Evolutionary conservation across 495 filamentous ascomycete species (phyloP).

Genomic region (Hyaloscypha bicolor): DNA sequence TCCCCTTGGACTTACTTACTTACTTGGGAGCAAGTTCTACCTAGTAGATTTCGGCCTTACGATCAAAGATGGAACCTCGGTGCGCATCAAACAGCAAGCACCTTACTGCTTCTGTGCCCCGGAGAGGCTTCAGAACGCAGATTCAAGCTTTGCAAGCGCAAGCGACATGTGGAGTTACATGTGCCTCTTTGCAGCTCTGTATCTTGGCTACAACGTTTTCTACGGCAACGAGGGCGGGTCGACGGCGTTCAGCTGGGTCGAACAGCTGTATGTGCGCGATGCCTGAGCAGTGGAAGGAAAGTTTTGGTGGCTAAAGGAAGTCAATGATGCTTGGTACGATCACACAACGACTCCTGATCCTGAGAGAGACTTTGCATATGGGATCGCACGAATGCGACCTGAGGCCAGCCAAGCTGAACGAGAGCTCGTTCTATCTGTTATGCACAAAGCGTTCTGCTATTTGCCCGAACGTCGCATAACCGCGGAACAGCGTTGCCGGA

Average conservation of each 20-base stretch:
- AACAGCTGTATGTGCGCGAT: constrained; percentile 3
- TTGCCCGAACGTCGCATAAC: constrained; percentile 30
- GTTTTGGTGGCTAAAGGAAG: constrained; percentile 24
- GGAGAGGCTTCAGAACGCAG: constrained; percentile 34
- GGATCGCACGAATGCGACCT: constrained; percentile 26
- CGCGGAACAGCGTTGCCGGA: constrained; percentile 4
- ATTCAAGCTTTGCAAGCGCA: constrained; percentile 36
- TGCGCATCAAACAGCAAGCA: constrained; percentile 25
- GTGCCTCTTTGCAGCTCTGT: constrained; percentile 37
- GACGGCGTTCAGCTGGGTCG: constrained; percentile 11
- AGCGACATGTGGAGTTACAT: constrained; percentile 44
- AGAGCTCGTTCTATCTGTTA: constrained; percentile 32
- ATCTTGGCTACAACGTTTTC: constrained; percentile 24
- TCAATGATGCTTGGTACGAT: constrained; percentile 35
- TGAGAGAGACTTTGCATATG: constrained; percentile 28
- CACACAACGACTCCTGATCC: constrained; percentile 16
- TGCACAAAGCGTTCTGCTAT: constrained; percentile 34
- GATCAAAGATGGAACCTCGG: constrained; percentile 29
- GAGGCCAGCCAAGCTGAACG: constrained; percentile 32
- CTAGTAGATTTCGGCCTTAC: constrained; percentile 11
- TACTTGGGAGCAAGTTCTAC: neutral
- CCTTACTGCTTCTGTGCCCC: constrained; percentile 34
- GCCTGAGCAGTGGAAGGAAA: constrained; percentile 6
- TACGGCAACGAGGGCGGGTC: constrained; percentile 13
- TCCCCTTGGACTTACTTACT: neutral